Conservation (phyloP, 108 stramenopile species). For the Skeletonema potamos region DNA sequence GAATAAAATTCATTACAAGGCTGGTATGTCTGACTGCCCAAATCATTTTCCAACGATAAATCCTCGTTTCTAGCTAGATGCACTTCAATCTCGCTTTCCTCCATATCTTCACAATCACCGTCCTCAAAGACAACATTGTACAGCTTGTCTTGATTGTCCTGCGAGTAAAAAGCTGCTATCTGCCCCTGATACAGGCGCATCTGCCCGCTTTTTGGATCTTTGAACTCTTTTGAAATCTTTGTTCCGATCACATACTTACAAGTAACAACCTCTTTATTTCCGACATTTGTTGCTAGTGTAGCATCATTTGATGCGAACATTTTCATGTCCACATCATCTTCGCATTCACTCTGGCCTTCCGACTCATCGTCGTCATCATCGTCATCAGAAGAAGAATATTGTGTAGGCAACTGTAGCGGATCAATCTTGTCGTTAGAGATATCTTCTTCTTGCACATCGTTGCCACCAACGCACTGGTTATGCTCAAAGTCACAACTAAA, state of each 20-base stretch:
- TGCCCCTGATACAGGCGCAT: not conserved
- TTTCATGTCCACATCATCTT: not conserved
- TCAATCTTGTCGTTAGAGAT: not conserved
- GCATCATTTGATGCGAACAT: not conserved
- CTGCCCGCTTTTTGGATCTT: not conserved
- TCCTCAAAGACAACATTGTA: not conserved
- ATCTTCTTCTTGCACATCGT: conserved; percentile 1
- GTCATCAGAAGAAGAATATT: conserved; percentile 31
- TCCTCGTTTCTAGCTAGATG: not conserved
- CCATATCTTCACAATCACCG: conserved; percentile 1
- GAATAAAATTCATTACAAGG: not conserved
- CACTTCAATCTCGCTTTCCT: not conserved
- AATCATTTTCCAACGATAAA: not conserved
- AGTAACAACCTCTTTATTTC: not conserved
- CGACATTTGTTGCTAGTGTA: not conserved
- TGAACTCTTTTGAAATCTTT: not conserved
- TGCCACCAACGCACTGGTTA: not conserved
- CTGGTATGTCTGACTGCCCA: not conserved
- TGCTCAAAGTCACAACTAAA: not conserved
- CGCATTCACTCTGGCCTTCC: not conserved
- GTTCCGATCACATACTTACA: not conserved
- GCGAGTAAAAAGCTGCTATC: not conserved
- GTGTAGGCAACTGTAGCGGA: conserved; percentile 30
- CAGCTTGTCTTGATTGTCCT: not conserved
- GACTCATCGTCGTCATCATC: conserved; percentile 15